These are phyloP conservation scores for Galerina sulciceps DNA, from an alignment of 768 basidiomycete genomes.

Conservation along the genomic window DNA sequence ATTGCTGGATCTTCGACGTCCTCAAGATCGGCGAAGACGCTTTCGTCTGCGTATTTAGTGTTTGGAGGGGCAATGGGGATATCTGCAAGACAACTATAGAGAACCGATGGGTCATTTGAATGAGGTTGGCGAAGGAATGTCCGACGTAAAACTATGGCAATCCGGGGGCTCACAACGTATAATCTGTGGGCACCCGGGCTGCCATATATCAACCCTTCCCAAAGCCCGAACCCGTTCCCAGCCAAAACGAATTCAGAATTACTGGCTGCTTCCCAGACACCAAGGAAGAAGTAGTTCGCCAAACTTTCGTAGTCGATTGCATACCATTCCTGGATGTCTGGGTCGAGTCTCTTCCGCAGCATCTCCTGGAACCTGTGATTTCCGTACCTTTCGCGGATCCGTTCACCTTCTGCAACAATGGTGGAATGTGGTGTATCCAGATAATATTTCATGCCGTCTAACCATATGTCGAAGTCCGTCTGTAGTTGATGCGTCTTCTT, in stretches of 20 bases:
- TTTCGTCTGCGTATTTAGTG: slow-evolving; percentile 14
- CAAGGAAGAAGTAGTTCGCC: slow-evolving; percentile 33
- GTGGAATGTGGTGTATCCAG: slow-evolving; percentile 32
- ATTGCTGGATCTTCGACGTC: slow-evolving; percentile 6
- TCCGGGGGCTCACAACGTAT: slow-evolving; percentile 39
- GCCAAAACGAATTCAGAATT: slow-evolving; percentile 37
- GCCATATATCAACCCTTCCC: slow-evolving; percentile 33
- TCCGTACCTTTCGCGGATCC: slow-evolving; percentile 24
- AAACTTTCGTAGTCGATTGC: slow-evolving; percentile 31
- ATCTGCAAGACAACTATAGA: slow-evolving; percentile 27
- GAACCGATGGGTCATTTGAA: slow-evolving; percentile 20
- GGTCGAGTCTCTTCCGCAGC: slow-evolving; percentile 23
- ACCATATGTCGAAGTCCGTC: slow-evolving; percentile 31
- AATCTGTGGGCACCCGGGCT: slow-evolving; percentile 29
- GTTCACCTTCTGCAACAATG: slow-evolving; percentile 27
- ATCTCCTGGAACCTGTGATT: slow-evolving; percentile 20
- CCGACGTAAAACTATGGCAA: slow-evolving; percentile 33
- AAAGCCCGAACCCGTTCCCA: slow-evolving; percentile 33
- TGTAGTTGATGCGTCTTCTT: slow-evolving; percentile 22
- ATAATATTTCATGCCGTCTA: slow-evolving; percentile 33
- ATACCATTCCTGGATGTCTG: slow-evolving; percentile 25
- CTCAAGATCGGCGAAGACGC: slow-evolving; percentile 8
- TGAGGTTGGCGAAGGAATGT: slow-evolving; percentile 16
- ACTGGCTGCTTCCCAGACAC: slow-evolving; percentile 38
- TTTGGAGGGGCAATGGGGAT: slow-evolving; percentile 21